Conservation (phyloP, 345 rosid genomes). For the Ailanthus altissimus region DNA sequence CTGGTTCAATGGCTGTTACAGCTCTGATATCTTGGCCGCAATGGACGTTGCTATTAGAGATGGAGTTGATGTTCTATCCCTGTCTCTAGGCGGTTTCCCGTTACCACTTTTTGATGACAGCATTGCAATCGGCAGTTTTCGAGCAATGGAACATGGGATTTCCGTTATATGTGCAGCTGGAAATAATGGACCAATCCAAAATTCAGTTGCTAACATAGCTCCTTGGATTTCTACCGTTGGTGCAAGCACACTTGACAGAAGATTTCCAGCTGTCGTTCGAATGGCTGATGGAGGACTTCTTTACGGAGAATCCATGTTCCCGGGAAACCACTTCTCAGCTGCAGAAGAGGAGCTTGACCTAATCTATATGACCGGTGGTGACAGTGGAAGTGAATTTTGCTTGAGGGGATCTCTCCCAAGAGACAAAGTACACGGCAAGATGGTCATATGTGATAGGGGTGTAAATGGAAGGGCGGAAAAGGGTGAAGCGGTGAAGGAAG, state of each 20-base stretch:
- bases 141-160: constrained; percentile 81
- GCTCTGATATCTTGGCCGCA: constrained; percentile 88
- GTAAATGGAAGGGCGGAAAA: constrained; percentile 87
- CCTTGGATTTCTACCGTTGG: constrained; percentile 93
- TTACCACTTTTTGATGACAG: constrained; percentile 76
- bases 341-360: constrained; percentile 57
- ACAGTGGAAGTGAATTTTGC: constrained; percentile 73
- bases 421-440: constrained; percentile 61
- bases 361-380: constrained; percentile 59
- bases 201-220: constrained; percentile 84
- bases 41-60: constrained; percentile 80
- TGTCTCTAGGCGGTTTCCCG: constrained; percentile 87
- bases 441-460: constrained; percentile 89
- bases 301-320: constrained; percentile 82
- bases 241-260: constrained; percentile 86
- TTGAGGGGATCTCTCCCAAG: constrained; percentile 74
- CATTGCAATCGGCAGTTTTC: constrained; percentile 87
- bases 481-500: constrained; percentile 78
- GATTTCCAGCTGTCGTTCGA: constrained; percentile 71
- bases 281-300: constrained; percentile 55
- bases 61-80: constrained; percentile 82
- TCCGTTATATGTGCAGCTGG: constrained; percentile 91
- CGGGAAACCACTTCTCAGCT: constrained; percentile 45
- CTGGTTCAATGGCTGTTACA: constrained; percentile 85
- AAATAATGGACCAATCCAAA: constrained; percentile 76